Evolutionary conservation across 371 early-diverging fungal genomes (phyloP), one percentile per base, ranked within the genome.

Genomic region (Chytridium lagenaria): DNA sequence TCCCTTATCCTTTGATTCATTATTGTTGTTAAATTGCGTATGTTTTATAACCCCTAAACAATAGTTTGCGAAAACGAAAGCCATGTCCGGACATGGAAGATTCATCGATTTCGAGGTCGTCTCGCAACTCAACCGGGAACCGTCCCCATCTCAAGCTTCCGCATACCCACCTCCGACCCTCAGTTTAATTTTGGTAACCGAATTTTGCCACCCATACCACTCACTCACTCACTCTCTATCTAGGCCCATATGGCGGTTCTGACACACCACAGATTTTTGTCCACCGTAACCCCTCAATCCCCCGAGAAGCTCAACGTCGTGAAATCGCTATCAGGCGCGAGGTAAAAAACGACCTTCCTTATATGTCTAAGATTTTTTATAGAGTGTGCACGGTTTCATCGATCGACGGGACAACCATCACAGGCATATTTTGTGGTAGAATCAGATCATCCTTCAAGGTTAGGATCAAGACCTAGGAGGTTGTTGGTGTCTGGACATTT

Each of bases 41-140:
- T 19, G 12, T 44, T 19, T 19, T 44, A 12, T 44, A 12, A 44
- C 19, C 44, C 44, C 19, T 44, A 7, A 44, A 44, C 44, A 44
- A 44, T 44, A 52, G 55, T 52, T 22, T 52, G 55, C 55, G 55
- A 52, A 26, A 52, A 52, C 55, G 55, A 52, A n/a, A 52, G 23
- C 26, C 55, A 52, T 52, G 55, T 52, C 55, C 7, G 55, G 23
- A 26, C 55, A 22, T 52, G 55, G 55, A 52, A 52, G 26, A 52
- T 52, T 52, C 55, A 52, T 26, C 55, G 55, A 5, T 52, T 52
- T 26, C 55, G 55, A 23, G 55, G 55, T 5, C 7, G 55, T 7
- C 55, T 52, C 16, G 7, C 55, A n/a, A 52, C 55, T 26, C 55
- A 52, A 52, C 55, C 55, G n/a, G 55, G 55, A 5, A 52, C 55